These are phyloP conservation scores for Themeda triandra DNA, from an alignment of 176 grass and related monocot species.

Conservation along the genomic window DNA sequence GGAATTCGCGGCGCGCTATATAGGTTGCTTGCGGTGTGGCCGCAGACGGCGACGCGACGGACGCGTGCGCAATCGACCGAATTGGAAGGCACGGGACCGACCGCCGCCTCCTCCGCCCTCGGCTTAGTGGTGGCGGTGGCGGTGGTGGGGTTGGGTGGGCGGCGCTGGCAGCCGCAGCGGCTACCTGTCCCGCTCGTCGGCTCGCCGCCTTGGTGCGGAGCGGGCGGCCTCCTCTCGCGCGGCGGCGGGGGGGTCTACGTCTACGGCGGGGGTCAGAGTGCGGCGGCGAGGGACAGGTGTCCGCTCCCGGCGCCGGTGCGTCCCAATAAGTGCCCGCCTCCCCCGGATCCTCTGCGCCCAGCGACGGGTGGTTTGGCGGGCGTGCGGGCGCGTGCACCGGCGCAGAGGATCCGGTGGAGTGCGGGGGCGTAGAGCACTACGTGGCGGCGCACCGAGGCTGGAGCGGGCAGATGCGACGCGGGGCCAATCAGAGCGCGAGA, in stretches of 20 bases:
- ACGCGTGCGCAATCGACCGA: conserved; percentile 22
- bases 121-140: not conserved
- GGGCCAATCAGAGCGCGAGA: not conserved
- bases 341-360: conserved; percentile 22
- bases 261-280: not conserved
- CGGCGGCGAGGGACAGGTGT: conserved; percentile 39
- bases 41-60: conserved; percentile 8
- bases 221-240: not conserved
- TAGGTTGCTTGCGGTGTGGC: conserved; percentile 35
- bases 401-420: conserved; percentile 27
- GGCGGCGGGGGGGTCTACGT: not conserved
- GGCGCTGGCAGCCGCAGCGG: not conserved
- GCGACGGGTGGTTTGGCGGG: no score
- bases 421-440: not conserved
- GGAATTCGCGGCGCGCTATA: conserved; percentile 24
- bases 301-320: not conserved
- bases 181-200: not conserved
- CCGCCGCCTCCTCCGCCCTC: not conserved
- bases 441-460: conserved; percentile 16
- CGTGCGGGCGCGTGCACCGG: no score
- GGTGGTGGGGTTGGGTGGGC: conserved; percentile 14
- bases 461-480: not conserved
- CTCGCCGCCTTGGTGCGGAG: not conserved
- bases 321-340: not conserved
- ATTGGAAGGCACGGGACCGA: conserved; percentile 32